Base-by-base conservation (phyloP, 139 green algal genomes). In the Trebouxia sp. region DNA sequence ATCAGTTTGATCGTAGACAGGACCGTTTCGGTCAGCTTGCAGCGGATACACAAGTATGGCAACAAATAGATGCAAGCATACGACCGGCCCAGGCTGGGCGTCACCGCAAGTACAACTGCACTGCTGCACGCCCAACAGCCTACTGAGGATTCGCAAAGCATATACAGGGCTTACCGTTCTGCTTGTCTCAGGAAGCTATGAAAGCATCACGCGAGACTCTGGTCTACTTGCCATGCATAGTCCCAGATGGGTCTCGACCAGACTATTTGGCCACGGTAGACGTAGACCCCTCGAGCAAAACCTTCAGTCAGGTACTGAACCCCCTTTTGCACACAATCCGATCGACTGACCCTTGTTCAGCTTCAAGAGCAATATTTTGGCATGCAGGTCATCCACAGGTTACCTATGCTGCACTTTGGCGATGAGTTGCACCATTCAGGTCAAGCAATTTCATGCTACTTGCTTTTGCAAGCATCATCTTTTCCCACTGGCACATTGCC, bases 391-490 rank as follows among this genome's bases (percentile, higher is more conserved):
- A 94, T 96, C 58, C 86, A 94, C 74, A 80, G 91, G 24, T 70
- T 92, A 43, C 83, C 79, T 37, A 89, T 97, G 87, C 88, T 89
- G 0, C 65, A 92, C 75, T 78, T 84, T 6, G 91, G 90, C 0
- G 93, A 97, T 67, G 93, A 97, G 90, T 84, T 97, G 74, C 93
- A 97, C 78, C 93, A 97, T 83, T 87, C 77, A 38, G 91, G 91
- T 87, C 20, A 69, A 35, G n/a, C 50, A 17, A 15, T 24, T 15
- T 14, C 39, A n/a, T 81, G n/a, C n/a, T n/a, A n/a, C n/a, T n/a
- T n/a, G n/a, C n/a, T n/a, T n/a, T n/a, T n/a, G n/a, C n/a, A n/a
- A n/a, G n/a, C n/a, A n/a, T n/a, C n/a, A n/a, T 65, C 37, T 37
- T 43, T 28, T 12, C 35, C 2, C 17, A 6, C 45, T 26, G 8